Percentiles rank a stretch among this genome's conserved stretches.
phyloP scores from a whole-genome alignment of 202 grass and related monocot genomes.

The Cymbopogon flexuosus region DNA sequence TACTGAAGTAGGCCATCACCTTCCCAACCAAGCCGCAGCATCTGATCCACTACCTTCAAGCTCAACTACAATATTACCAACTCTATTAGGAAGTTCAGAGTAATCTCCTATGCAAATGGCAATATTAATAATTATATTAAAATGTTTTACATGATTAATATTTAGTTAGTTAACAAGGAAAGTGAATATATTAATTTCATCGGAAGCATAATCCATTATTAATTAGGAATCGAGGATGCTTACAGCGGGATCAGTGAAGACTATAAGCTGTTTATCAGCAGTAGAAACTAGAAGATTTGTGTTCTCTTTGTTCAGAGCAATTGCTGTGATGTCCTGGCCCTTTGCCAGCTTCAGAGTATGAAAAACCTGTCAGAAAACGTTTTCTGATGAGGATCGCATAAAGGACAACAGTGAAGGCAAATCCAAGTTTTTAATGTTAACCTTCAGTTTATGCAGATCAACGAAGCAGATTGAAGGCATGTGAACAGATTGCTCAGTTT shows the following conservation, averaged over 20 bases:
- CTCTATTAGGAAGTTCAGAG: slow-evolving; percentile 23
- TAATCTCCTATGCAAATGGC: not conserved
- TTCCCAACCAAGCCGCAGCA: slow-evolving; percentile 99
- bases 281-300: slow-evolving; percentile 95
- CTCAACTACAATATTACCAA: slow-evolving; percentile 72
- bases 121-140: slow-evolving; percentile 11
- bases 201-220: not conserved
- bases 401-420: slow-evolving; percentile 24
- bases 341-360: slow-evolving; percentile 59
- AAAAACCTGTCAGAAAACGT: slow-evolving; percentile 54
- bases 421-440: slow-evolving; percentile 26
- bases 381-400: slow-evolving; percentile 14
- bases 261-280: slow-evolving; percentile 74
- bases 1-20: slow-evolving; percentile 88
- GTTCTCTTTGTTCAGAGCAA: slow-evolving; percentile 89
- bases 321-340: slow-evolving; percentile 71
- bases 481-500: slow-evolving; percentile 47
- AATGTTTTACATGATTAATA: not conserved
- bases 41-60: slow-evolving; percentile 97
- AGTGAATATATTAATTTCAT: not conserved
- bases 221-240: slow-evolving; percentile 34
- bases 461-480: slow-evolving; percentile 88
- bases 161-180: not conserved
- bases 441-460: slow-evolving; percentile 90
- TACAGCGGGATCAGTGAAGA: slow-evolving; percentile 92